A percentile compares a stretch with the other conserved stretches of the same genome.
Evolutionary conservation across 75 land plant genomes (phyloP).

Genomic region (Adiantum capillusveneris): DNA sequence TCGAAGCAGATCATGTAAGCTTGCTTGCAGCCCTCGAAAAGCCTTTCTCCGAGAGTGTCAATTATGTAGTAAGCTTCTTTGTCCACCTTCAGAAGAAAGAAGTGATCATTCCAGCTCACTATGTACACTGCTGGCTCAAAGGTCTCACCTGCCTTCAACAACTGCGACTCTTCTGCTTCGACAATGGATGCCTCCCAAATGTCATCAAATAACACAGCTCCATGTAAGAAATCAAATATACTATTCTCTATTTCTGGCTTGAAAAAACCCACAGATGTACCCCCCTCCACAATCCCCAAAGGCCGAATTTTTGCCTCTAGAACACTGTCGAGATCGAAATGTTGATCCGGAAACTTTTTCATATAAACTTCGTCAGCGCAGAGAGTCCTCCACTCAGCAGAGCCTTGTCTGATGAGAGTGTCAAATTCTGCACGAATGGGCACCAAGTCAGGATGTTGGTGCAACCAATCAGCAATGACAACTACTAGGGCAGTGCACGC

Average conservation of each 20-base stretch:
- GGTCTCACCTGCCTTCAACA: conserved; percentile 5
- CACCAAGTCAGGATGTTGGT: conserved; percentile 23
- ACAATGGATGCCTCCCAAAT: conserved; percentile 50
- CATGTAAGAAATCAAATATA: conserved; percentile 37
- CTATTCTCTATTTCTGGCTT: conserved; percentile 28
- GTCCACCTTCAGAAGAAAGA: conserved; percentile 61
- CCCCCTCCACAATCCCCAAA: conserved; percentile 21
- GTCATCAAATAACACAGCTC: conserved; percentile 54
- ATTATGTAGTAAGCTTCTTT: conserved; percentile 39
- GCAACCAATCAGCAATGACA: conserved; percentile 70
- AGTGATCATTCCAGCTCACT: conserved; percentile 81
- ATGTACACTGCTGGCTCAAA: conserved; percentile 50
- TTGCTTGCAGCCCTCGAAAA: conserved; percentile 61
- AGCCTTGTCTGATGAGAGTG: conserved; percentile 52
- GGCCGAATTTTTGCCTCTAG: conserved; percentile 35
- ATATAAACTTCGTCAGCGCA: conserved; percentile 26
- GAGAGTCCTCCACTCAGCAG: conserved; percentile 57
- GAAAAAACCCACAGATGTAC: conserved; percentile 65
- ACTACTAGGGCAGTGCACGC: conserved; percentile 65
- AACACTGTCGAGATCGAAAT: conserved; percentile 75
- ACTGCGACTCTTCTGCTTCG: neutral
- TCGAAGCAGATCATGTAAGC: conserved; percentile 67
- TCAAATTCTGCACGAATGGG: conserved; percentile 56
- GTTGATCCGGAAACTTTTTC: conserved; percentile 41
- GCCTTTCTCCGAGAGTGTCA: conserved; percentile 64